These are phyloP conservation scores for Akanthomyces uredinophilus DNA, from an alignment of 2,329 filamentous ascomycete genomes.

Conservation along the genomic window DNA sequence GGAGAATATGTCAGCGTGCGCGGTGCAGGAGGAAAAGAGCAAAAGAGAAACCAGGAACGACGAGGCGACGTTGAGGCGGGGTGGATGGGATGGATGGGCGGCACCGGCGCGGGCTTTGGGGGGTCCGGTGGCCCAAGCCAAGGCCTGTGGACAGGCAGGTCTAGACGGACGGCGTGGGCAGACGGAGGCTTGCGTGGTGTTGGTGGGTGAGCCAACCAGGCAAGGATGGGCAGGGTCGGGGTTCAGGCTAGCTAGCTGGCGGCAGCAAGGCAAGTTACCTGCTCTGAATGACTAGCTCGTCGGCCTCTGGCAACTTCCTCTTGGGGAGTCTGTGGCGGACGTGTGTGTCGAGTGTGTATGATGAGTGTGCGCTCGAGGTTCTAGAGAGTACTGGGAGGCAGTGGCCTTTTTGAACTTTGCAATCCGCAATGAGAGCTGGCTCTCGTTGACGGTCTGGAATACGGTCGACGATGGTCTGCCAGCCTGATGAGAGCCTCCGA, in stretches of 20 bases:
- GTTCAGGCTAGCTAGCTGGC: constrained; percentile 5
- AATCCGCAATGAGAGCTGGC: not conserved
- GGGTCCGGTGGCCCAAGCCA: not conserved
- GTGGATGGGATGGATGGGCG: constrained; percentile 23
- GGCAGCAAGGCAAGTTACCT: not conserved
- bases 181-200: not conserved
- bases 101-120: not conserved
- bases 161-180: not conserved
- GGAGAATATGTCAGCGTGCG: constrained; percentile 26
- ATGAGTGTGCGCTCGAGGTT: not conserved
- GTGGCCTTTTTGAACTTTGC: not conserved
- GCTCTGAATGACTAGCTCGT: not conserved
- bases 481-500: not conserved
- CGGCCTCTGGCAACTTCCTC: not conserved
- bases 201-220: constrained; percentile 1
- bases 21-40: constrained; percentile 20
- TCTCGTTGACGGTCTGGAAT: not conserved
- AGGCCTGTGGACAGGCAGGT: not conserved
- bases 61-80: constrained; percentile 27
- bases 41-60: constrained; percentile 24
- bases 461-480: not conserved
- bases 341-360: not conserved
- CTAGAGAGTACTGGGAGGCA: not conserved
- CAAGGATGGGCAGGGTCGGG: constrained; percentile 1
- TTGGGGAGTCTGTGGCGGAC: not conserved